phyloP scores from a whole-genome alignment of 352 stramenopile species.

The Globisporangium spinosum region DNA sequence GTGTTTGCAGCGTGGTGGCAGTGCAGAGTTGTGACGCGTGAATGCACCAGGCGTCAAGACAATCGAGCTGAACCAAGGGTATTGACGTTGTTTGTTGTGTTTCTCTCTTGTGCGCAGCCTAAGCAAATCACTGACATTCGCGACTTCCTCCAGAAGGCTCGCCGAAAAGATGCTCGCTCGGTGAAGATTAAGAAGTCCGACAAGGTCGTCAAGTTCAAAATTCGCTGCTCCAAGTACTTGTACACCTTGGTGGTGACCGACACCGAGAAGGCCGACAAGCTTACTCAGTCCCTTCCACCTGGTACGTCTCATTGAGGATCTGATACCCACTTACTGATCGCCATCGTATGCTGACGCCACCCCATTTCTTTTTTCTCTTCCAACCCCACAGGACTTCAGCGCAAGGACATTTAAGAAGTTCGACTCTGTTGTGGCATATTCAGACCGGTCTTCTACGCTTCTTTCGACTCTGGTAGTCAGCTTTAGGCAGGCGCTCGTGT shows the following conservation, averaged over 20 bases:
- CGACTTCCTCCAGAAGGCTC: constrained; percentile 98
- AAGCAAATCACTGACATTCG: constrained; percentile 99
- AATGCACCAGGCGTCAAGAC: neutral
- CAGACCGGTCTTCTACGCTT: constrained; percentile 82
- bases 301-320: constrained; percentile 45
- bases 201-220: constrained; percentile 99
- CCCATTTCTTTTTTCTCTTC: neutral
- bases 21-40: neutral
- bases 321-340: neutral
- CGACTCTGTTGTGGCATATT: constrained; percentile 49
- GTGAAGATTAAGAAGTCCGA: constrained; percentile 99
- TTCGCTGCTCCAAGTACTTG: constrained; percentile 98
- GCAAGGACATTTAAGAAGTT: constrained; percentile 89
- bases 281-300: constrained; percentile 98
- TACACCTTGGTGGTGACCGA: constrained; percentile 99
- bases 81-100: neutral
- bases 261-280: constrained; percentile 99
- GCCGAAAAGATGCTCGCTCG: constrained; percentile 96
- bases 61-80: neutral
- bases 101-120: constrained; percentile 59
- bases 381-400: constrained; percentile 69
- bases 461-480: constrained; percentile 16
- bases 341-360: too few species aligned
- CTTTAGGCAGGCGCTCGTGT: constrained; percentile 10
- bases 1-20: neutral